phyloP scores from a whole-genome alignment of 1,284 basidiomycete species.

The Papiliotrema laurentii region DNA sequence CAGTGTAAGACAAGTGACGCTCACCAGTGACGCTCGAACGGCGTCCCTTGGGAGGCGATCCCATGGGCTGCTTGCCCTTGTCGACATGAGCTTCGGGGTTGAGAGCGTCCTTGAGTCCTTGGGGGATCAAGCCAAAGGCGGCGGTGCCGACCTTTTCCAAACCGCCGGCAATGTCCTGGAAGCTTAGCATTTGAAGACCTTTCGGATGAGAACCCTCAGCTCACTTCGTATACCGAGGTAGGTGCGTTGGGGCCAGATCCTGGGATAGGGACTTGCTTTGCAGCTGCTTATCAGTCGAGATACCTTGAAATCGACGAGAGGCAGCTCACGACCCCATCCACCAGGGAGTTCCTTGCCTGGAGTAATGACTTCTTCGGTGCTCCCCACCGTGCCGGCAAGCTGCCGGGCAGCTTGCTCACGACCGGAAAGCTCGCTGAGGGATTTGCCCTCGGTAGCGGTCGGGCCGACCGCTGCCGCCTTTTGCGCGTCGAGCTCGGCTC shows the following conservation, averaged over 20 bases:
- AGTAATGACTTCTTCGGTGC: constrained; percentile 16
- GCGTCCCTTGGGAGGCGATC: not conserved
- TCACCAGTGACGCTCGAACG: constrained; percentile 1
- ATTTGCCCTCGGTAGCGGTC: constrained; percentile 2
- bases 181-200: constrained; percentile 1
- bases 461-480: constrained; percentile 19
- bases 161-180: constrained; percentile 32
- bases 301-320: not conserved
- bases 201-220: not conserved
- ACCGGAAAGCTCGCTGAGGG: constrained; percentile 26
- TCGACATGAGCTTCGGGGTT: constrained; percentile 9
- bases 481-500: constrained; percentile 29
- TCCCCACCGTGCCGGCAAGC: constrained; percentile 13
- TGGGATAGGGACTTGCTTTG: constrained; percentile 19
- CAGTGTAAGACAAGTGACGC: not conserved
- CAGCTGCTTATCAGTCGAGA: constrained; percentile 9
- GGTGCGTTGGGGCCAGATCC: constrained; percentile 20
- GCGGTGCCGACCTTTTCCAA: constrained; percentile 34
- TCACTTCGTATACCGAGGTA: constrained; percentile 28
- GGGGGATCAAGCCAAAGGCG: constrained; percentile 32
- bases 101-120: constrained; percentile 28
- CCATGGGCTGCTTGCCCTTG: constrained; percentile 6
- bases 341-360: constrained; percentile 40
- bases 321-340: constrained; percentile 38
- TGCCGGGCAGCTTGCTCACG: constrained; percentile 39